These are phyloP conservation scores for Sphagnum magellanicum DNA, from an alignment of 228 moss, liverwort and hornwort genomes.

Conservation along the genomic window DNA sequence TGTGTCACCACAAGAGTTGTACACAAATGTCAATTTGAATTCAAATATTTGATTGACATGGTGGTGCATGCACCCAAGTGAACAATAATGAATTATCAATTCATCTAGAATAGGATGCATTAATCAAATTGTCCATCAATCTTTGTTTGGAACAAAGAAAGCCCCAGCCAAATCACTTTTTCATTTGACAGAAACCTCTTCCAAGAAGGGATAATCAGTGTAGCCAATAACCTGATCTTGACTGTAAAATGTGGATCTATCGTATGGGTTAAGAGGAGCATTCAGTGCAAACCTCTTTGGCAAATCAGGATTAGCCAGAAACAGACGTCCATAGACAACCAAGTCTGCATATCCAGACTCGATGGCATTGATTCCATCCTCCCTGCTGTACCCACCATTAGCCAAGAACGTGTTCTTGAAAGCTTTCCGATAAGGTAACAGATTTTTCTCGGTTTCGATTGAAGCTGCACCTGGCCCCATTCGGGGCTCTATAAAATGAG, in stretches of 20 bases:
- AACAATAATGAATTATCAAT: too few species aligned
- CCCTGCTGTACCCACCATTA: slow-evolving; percentile 21
- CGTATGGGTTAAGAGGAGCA: slow-evolving; percentile 14
- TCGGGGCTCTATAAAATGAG: slow-evolving; percentile 29
- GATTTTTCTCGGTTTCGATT: neutral
- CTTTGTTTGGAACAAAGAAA: too few species aligned
- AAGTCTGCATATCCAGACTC: slow-evolving; percentile 26
- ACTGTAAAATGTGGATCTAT: slow-evolving; percentile 22
- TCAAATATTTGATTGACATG: too few species aligned
- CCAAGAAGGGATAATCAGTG: slow-evolving; percentile 39
- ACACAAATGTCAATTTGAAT: too few species aligned
- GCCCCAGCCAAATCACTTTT: too few species aligned
- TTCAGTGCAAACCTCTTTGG: slow-evolving; percentile 26
- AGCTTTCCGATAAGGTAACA: slow-evolving; percentile 20
- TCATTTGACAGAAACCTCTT: slow-evolving; percentile 1
- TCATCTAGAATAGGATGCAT: too few species aligned
- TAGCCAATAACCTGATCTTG: slow-evolving; percentile 28
- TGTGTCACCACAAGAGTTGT: too few species aligned
- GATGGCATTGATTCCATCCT: slow-evolving; percentile 20
- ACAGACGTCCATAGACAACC: slow-evolving; percentile 19
- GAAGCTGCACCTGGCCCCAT: neutral
- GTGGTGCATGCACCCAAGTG: too few species aligned
- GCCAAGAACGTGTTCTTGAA: slow-evolving; percentile 22
- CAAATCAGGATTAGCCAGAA: slow-evolving; percentile 42
- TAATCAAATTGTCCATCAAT: too few species aligned